A percentile compares a stretch with the other conserved stretches of the same genome.
Conservation (phyloP, 805 yeast species). For the Metschnikowia cubensis region DNA sequence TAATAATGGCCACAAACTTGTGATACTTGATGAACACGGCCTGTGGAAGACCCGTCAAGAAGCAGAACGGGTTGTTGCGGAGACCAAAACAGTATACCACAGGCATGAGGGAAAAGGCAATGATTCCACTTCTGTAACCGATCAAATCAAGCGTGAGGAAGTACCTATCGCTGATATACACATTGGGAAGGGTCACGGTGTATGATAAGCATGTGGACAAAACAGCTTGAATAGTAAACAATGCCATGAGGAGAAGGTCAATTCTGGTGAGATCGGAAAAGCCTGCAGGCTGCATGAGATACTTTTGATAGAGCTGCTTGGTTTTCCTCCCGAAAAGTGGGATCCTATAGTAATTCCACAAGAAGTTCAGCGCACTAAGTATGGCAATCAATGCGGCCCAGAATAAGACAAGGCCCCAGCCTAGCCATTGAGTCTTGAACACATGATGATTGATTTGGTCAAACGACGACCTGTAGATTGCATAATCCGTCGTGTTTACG, state of each 20-base stretch:
- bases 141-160: constrained; percentile 18
- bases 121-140: constrained; percentile 17
- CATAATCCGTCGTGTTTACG: constrained; percentile 12
- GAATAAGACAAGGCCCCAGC: constrained; percentile 18
- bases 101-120: constrained; percentile 19
- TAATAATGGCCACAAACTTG: constrained; percentile 14
- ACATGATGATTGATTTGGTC: constrained; percentile 19
- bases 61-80: constrained; percentile 17
- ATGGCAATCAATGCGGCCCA: constrained; percentile 15
- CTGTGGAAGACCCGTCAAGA: constrained; percentile 16
- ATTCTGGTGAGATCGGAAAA: constrained; percentile 10
- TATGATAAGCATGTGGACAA: constrained; percentile 16
- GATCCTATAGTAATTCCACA: constrained; percentile 12
- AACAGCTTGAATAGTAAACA: constrained; percentile 12
- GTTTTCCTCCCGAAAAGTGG: constrained; percentile 7
- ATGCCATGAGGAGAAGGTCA: constrained; percentile 9
- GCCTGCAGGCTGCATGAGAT: constrained; percentile 7
- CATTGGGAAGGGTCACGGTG: constrained; percentile 16
- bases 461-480: constrained; percentile 12
- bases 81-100: constrained; percentile 17
- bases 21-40: constrained; percentile 15
- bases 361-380: constrained; percentile 11
- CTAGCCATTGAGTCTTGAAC: constrained; percentile 19
- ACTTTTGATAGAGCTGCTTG: constrained; percentile 11
- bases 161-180: constrained; percentile 12